Base-by-base conservation (phyloP, 192 early-diverging fungal species). In the Podila epigama region DNA sequence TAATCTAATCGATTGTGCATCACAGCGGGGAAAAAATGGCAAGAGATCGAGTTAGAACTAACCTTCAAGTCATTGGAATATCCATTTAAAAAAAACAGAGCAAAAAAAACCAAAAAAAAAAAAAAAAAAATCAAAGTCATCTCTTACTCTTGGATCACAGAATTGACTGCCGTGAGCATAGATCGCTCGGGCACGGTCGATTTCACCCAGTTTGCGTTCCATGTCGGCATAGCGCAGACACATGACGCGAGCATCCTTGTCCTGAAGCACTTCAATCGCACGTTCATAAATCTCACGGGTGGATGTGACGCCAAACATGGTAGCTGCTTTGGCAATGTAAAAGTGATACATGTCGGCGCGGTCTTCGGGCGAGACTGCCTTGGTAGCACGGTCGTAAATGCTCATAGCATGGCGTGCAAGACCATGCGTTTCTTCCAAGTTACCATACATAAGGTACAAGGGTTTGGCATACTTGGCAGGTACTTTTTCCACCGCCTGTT, bases 111-210 rank as follows among this genome's bases (percentile, higher is more conserved):
- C 3, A 11, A 13, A 25, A 29, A 3, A 29, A 22, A 39, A 28
- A 39, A 65, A 51, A 18, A 42, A 35, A 28, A 31, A 27, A 77
- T n/a, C n/a, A n/a, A n/a, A n/a, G n/a, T n/a, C n/a, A n/a, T n/a
- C n/a, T n/a, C 68, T 79, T 69, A 90, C 86, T 51, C 92, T 83
- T 44, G 97, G 95, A 69, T 97, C 95, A 51, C 87, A 90, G 70
- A 98, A 89, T 79, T 96, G 96, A 27, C 90, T 86, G 12, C 90
- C 91, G 77, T 97, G 96, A 18, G 83, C 90, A 70, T 89, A 94
- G 61, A 99, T 84, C 12, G 90, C 96, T 15, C 98, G 82, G 4
- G 98, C 95, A 33, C 98, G 90, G 68, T 98, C 97, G 52, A 99
- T 88, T 79, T 99, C 98, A 29, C 95, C 96, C 65, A 98, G 66